Percentiles rank a stretch among this genome's conserved stretches.
Conservation (phyloP, 768 basidiomycete genomes). For the Coprinopsis sp. region DNA sequence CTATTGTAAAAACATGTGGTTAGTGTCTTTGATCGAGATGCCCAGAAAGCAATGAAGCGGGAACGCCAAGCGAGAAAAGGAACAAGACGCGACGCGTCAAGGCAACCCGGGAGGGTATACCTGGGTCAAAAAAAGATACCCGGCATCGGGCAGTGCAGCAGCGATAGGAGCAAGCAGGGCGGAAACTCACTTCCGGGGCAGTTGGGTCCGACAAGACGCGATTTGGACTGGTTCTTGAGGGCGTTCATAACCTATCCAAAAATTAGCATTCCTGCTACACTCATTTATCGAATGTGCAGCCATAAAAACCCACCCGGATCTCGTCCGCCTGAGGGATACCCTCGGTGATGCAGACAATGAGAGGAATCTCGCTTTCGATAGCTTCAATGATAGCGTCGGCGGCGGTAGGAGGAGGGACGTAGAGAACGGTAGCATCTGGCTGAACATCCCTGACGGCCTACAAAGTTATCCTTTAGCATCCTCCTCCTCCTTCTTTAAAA, state of each 20-base stretch:
- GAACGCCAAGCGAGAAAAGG: no score
- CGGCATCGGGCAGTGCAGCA: no score
- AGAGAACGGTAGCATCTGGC: conserved; percentile 94
- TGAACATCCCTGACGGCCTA: conserved; percentile 83
- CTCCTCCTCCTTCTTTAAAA: background rate
- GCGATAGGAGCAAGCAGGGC: background rate
- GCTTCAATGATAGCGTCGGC: conserved; percentile 98
- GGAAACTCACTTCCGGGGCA: conserved; percentile 73
- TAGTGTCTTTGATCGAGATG: background rate
- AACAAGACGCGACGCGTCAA: no score
- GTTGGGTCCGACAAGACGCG: conserved; percentile 96
- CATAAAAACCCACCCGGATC: conserved; percentile 61
- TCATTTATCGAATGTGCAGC: no score
- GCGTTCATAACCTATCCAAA: conserved; percentile 81
- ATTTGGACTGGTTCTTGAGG: conserved; percentile 88
- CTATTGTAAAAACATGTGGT: conserved; percentile 25
- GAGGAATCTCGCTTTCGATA: conserved; percentile 94
- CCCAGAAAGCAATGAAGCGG: background rate
- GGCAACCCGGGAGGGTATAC: no score
- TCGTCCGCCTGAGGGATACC: conserved; percentile 98
- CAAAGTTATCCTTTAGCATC: conserved; percentile 5
- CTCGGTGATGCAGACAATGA: conserved; percentile 98
- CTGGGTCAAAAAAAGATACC: background rate
- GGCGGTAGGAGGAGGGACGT: conserved; percentile 94
- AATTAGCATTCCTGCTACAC: no score